Percentiles rank a stretch among this genome's conserved stretches.
These are phyloP conservation scores for Gilbertella persicaria DNA, from an alignment of 371 early-diverging fungal genomes.

Conservation along the genomic window DNA sequence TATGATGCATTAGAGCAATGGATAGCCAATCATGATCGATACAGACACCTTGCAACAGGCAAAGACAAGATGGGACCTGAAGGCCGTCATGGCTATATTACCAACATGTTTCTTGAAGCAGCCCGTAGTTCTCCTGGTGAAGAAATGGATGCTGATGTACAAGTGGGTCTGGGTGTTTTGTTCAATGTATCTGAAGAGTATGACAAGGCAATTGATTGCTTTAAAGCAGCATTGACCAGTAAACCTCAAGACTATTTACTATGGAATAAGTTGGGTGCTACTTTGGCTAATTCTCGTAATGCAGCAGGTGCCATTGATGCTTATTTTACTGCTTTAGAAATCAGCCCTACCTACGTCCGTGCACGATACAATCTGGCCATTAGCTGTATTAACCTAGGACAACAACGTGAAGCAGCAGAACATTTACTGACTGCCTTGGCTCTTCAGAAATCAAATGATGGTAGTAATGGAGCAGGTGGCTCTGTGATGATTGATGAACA, in stretches of 20 bases:
- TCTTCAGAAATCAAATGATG: conserved; percentile 61
- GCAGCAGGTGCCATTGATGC: conserved; percentile 85
- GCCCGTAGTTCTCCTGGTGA: conserved; percentile 66
- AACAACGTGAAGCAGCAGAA: conserved; percentile 87
- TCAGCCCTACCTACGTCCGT: conserved; percentile 91
- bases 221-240: conserved; percentile 80
- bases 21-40: conserved; percentile 70
- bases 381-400: conserved; percentile 82
- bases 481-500: conserved; percentile 58
- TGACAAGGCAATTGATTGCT: conserved; percentile 93
- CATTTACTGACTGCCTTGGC: conserved; percentile 83
- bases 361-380: conserved; percentile 94
- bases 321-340: conserved; percentile 84
- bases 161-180: conserved; percentile 88
- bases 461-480: conserved; percentile 67
- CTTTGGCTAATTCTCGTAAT: conserved; percentile 81
- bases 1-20: conserved; percentile 85
- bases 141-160: conserved; percentile 83
- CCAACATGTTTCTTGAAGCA: conserved; percentile 73
- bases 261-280: conserved; percentile 95
- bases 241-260: conserved; percentile 88
- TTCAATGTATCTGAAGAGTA: conserved; percentile 87
- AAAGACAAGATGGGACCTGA: conserved; percentile 6
- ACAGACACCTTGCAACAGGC: conserved; percentile 34
- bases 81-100: conserved; percentile 64